Conservation (phyloP, 2,329 filamentous ascomycete species). For the Epichloe coenophiala region DNA sequence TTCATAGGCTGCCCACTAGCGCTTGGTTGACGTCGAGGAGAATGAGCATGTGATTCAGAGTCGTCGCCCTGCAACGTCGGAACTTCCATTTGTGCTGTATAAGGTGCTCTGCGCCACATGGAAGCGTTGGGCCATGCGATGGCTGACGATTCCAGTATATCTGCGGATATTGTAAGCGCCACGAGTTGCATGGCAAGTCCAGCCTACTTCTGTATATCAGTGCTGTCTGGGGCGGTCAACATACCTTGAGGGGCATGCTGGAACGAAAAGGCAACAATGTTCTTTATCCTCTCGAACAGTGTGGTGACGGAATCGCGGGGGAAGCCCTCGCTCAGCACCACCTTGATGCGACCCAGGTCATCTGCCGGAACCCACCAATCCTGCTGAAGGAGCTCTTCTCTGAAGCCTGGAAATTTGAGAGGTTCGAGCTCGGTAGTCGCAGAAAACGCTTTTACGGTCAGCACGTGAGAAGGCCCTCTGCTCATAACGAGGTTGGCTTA, state of each 20-base stretch:
- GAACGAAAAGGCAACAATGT: conserved; percentile 68
- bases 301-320: conserved; percentile 35
- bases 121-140: conserved; percentile 69
- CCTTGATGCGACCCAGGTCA: conserved; percentile 58
- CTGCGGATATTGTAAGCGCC: conserved; percentile 19
- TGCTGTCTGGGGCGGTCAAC: conserved; percentile 9
- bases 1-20: background rate
- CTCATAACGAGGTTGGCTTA: conserved; percentile 17
- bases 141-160: conserved; percentile 55
- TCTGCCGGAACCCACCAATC: conserved; percentile 60
- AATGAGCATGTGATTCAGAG: conserved; percentile 48
- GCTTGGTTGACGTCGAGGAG: conserved; percentile 32
- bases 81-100: conserved; percentile 26
- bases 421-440: conserved; percentile 43
- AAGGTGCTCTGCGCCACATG: conserved; percentile 48
- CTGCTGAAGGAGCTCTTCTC: conserved; percentile 53
- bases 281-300: conserved; percentile 54
- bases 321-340: conserved; percentile 61
- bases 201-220: background rate
- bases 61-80: conserved; percentile 30
- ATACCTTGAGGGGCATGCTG: conserved; percentile 69
- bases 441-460: conserved; percentile 28
- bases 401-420: conserved; percentile 63
- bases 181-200: background rate
- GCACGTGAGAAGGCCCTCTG: background rate